A percentile compares a stretch with the other conserved stretches of the same genome.
These are phyloP conservation scores for Taiozyma sp. DNA, from an alignment of 1,139 yeast species.

Conservation along the genomic window DNA sequence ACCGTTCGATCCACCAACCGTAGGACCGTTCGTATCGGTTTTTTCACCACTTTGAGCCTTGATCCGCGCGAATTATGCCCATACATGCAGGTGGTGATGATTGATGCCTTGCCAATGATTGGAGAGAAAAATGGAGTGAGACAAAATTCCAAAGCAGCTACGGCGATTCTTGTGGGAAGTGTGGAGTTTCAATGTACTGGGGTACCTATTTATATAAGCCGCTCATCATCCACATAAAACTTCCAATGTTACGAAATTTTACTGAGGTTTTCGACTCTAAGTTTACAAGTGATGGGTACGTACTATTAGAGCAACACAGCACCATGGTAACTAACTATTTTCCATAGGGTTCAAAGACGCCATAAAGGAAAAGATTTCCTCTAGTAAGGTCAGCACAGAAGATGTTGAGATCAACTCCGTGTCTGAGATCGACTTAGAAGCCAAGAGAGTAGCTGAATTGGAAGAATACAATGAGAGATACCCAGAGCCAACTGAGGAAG, in stretches of 20 bases:
- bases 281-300: background rate
- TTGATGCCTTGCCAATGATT: too few relatives aligned
- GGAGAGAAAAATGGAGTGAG: too few relatives aligned
- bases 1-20: too few relatives aligned
- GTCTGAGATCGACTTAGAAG: background rate
- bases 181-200: too few relatives aligned
- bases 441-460: slow-evolving; percentile 2
- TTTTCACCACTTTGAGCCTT: too few relatives aligned
- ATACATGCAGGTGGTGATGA: too few relatives aligned
- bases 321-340: background rate
- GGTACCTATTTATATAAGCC: background rate
- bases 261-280: background rate
- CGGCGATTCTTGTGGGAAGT: too few relatives aligned
- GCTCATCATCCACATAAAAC: background rate
- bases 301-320: background rate
- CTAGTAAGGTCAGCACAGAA: background rate
- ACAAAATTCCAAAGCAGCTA: too few relatives aligned
- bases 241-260: background rate
- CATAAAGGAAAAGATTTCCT: background rate
- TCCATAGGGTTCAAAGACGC: background rate
- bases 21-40: too few relatives aligned
- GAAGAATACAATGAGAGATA: slow-evolving; percentile 17
- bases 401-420: slow-evolving; percentile 1
- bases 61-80: too few relatives aligned
- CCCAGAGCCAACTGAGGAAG: slow-evolving; percentile 24